Base-by-base conservation (phyloP, 176 grass and related monocot genomes). In the Oryza glumipatula region DNA sequence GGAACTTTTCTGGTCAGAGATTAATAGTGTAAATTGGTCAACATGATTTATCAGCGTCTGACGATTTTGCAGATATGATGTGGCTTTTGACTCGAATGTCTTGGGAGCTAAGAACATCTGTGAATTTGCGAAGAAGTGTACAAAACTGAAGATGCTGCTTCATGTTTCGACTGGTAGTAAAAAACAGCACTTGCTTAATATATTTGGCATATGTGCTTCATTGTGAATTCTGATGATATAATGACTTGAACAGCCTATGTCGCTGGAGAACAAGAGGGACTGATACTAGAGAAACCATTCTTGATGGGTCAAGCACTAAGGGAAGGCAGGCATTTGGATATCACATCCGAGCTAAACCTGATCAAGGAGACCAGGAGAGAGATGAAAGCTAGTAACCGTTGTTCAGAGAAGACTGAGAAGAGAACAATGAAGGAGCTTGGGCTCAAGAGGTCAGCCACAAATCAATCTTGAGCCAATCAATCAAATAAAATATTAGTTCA, bases 121-220 rank as follows among this genome's bases (percentile, higher is more conserved):
- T 8, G 38, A 77, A 16, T 91, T 94, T 73, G 89, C 87, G 51
- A 94, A 92, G 21, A 87, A 85, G 56, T 94, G 89, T 76, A 72
- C 45, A 9, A 87, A 90, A 11, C 83, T 92, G 4, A 79, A 88
- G 63, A 85, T 92, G 84, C 77, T 94, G 48, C 92, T 94, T 74
- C 92, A 94, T 67, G 87, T 94, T 79, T 94, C 92, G 46, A 92
- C 89, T 44, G 92, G 92, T 94, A 82, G 36, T 14, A 36, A 41
- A 48, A 28, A 43, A 67, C 9, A 77, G 22, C 2, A n/a, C 12
- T 45, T 10, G 9, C 15, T 36, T 23, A 30, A 43, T 63, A 1
- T 16, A 78, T 30, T 78, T 5, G 74, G 26, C 15, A 46, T 2
- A 5, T 68, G 7, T 41, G 35, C 47, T 49, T 9, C n/a, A 39